phyloP scores from a whole-genome alignment of 371 early-diverging fungal genomes.

The Mucor plumbeus region DNA sequence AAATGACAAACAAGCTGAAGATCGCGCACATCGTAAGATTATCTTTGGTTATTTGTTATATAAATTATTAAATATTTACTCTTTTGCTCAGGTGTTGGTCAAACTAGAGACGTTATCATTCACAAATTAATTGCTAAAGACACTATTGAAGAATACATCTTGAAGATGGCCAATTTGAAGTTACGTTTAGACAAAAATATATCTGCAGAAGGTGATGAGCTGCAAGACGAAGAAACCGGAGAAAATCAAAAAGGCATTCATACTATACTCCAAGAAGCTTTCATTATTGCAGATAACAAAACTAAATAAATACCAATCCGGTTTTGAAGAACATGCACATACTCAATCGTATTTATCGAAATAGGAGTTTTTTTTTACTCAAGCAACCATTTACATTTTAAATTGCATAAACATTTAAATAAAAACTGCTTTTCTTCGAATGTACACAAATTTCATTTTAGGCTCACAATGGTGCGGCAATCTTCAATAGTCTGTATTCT shows the following conservation, averaged over 20 bases:
- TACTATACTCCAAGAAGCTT: conserved; percentile 19
- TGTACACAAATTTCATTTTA: too few species aligned
- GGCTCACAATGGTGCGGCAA: too few species aligned
- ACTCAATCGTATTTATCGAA: too few species aligned
- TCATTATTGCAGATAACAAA: conserved; percentile 6
- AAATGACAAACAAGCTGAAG: conserved; percentile 95
- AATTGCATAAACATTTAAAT: too few species aligned
- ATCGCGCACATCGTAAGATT: conserved; percentile 73
- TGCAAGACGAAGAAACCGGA: conserved; percentile 4
- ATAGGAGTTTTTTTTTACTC: too few species aligned
- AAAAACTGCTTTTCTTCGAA: too few species aligned
- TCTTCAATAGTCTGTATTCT: too few species aligned
- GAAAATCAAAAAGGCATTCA: conserved; percentile 19
- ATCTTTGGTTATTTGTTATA: too few species aligned
- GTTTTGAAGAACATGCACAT: too few species aligned
- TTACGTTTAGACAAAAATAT: conserved; percentile 70
- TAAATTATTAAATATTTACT: too few species aligned
- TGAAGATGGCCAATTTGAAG: conserved; percentile 71
- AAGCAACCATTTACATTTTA: too few species aligned
- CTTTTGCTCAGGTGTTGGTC: conserved; percentile 72
- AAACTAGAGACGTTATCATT: conserved; percentile 85
- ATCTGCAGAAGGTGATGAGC: conserved; percentile 15
- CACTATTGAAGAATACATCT: conserved; percentile 80
- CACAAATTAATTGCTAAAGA: conserved; percentile 73
- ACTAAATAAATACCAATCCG: not conserved